These are phyloP conservation scores for Albifimbria verrucaria DNA, from an alignment of 2,329 filamentous ascomycete genomes.

Conservation along the genomic window DNA sequence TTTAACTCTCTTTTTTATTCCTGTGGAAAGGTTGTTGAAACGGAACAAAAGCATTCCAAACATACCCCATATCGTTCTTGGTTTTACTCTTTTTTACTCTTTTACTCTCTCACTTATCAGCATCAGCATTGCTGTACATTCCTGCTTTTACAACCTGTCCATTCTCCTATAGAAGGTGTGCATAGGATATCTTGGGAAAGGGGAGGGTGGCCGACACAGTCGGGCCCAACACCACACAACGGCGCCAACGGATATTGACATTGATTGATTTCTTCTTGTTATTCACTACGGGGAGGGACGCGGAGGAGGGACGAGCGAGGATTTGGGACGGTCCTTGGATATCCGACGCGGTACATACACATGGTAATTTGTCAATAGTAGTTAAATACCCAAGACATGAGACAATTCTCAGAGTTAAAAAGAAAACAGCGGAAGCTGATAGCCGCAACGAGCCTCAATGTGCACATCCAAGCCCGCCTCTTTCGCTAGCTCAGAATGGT, in stretches of 20 bases:
- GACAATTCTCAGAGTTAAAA: no score
- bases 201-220: no score
- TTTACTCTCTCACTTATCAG: no score
- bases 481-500: no score
- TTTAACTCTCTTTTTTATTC: background rate
- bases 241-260: no score
- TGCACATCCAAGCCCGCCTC: no score
- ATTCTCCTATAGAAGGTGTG: background rate
- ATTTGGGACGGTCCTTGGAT: background rate
- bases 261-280: background rate
- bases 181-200: no score
- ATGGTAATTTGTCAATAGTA: background rate
- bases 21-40: background rate
- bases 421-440: no score
- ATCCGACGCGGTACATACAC: background rate
- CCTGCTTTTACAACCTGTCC: no score
- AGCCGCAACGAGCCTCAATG: no score
- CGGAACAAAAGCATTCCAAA: conserved; percentile 3
- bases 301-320: background rate
- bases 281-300: background rate
- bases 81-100: background rate
- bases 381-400: background rate
- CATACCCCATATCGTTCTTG: background rate
- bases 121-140: no score
- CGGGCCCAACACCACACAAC: no score